phyloP scores from a whole-genome alignment of 2,329 filamentous ascomycete species.

The Scedosporium minutisporum region DNA sequence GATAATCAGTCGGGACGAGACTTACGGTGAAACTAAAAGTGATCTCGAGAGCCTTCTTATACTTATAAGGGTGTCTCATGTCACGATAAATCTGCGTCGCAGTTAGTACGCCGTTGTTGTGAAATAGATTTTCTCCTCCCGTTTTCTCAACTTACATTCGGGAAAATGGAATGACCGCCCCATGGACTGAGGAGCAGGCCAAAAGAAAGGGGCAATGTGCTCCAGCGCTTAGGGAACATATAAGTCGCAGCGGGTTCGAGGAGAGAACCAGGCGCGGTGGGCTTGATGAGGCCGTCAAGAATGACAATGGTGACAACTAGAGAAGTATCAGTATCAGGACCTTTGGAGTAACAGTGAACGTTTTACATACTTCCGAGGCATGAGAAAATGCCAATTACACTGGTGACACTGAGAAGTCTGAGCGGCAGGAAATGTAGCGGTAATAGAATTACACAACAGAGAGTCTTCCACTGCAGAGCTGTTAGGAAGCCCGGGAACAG shows the following conservation, averaged over 20 bases:
- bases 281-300: constrained; percentile 78
- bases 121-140: neutral
- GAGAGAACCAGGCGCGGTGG: constrained; percentile 69
- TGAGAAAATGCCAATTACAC: constrained; percentile 82
- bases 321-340: too few species aligned
- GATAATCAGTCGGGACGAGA: constrained; percentile 17
- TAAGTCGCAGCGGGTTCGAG: constrained; percentile 70
- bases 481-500: constrained; percentile 61
- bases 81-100: constrained; percentile 47
- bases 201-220: constrained; percentile 76
- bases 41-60: constrained; percentile 60
- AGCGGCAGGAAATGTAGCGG: constrained; percentile 80
- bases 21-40: constrained; percentile 79
- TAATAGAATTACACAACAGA: constrained; percentile 69
- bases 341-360: neutral
- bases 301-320: constrained; percentile 76
- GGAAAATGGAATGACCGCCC: constrained; percentile 62
- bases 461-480: constrained; percentile 69
- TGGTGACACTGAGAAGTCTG: constrained; percentile 77
- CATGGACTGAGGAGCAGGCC: constrained; percentile 76
- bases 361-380: constrained; percentile 70
- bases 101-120: neutral
- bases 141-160: constrained; percentile 40
- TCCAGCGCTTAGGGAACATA: constrained; percentile 78
- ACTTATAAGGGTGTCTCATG: constrained; percentile 71